phyloP scores from a whole-genome alignment of 176 grass and related monocot genomes.

The Eleusine coracana region DNA sequence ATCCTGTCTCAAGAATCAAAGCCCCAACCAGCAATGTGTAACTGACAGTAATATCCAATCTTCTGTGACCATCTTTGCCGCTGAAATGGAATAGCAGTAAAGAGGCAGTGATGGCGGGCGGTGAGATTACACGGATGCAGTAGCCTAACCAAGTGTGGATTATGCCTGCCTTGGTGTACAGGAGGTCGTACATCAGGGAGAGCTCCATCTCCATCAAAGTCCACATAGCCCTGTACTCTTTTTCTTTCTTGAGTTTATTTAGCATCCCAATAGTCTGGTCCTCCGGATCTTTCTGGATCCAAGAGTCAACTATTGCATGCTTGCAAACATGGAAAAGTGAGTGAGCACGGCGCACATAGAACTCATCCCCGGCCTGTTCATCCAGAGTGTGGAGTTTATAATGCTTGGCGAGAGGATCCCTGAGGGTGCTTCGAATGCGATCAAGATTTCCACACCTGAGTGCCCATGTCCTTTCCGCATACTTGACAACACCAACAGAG shows the following conservation, averaged over 20 bases:
- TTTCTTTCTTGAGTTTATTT: rapidly evolving
- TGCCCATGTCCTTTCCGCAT: background rate
- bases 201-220: constrained; percentile 33
- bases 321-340: background rate
- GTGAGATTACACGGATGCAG: constrained; percentile 17
- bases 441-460: constrained; percentile 8
- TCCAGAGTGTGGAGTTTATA: background rate
- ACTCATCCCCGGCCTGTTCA: background rate
- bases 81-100: constrained; percentile 15
- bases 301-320: background rate
- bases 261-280: too few relatives aligned
- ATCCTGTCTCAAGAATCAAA: background rate
- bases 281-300: background rate
- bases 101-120: background rate
- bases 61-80: background rate
- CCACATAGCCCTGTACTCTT: background rate
- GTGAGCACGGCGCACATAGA: background rate
- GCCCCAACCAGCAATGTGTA: constrained; percentile 47
- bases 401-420: rapidly evolving
- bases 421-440: constrained; percentile 13
- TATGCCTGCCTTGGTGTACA: constrained; percentile 50
- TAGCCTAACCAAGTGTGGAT: constrained; percentile 28
- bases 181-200: constrained; percentile 33
- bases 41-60: constrained; percentile 31
- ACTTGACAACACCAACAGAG: constrained; percentile 15